Evolutionary conservation across 495 filamentous ascomycete genomes (phyloP).

Genomic region (Podospora pseudopauciseta): DNA sequence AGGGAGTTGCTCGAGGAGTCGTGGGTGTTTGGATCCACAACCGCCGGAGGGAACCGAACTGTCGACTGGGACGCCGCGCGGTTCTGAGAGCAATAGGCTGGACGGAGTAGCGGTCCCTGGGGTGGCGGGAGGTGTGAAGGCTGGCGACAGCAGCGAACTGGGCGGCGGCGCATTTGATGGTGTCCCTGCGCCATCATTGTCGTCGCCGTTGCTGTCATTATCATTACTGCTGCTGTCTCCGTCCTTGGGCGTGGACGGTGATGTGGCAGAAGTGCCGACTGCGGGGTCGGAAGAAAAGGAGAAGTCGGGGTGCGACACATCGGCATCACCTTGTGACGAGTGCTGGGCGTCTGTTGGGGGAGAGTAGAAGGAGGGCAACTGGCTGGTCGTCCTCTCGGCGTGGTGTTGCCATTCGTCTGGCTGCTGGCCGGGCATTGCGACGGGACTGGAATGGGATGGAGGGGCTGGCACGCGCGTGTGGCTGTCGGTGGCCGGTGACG

Average conservation of each 20-base stretch:
- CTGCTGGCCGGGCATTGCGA: conserved; percentile 1
- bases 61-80: conserved; percentile 54
- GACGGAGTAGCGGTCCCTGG: conserved; percentile 59
- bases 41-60: conserved; percentile 47
- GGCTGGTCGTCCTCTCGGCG: conserved; percentile 22
- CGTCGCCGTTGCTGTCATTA: background rate
- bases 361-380: conserved; percentile 49
- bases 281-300: conserved; percentile 18
- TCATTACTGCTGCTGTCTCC: background rate
- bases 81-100: conserved; percentile 28
- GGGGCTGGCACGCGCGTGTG: background rate
- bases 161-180: conserved; percentile 33
- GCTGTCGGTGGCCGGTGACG: background rate
- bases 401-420: conserved; percentile 24
- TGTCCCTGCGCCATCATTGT: conserved; percentile 7
- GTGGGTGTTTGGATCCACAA: conserved; percentile 57
- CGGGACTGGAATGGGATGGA: conserved; percentile 10
- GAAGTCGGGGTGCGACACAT: conserved; percentile 22
- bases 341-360: conserved; percentile 33
- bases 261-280: background rate
- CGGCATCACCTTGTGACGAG: conserved; percentile 17
- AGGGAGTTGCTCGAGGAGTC: conserved; percentile 65
- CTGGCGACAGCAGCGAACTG: conserved; percentile 61
- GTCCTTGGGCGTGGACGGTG: background rate
- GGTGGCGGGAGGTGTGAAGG: conserved; percentile 78